A percentile compares a stretch with the other conserved stretches of the same genome.
These are phyloP conservation scores for Penicillium freii DNA, from an alignment of 2,329 filamentous ascomycete genomes.

Conservation along the genomic window DNA sequence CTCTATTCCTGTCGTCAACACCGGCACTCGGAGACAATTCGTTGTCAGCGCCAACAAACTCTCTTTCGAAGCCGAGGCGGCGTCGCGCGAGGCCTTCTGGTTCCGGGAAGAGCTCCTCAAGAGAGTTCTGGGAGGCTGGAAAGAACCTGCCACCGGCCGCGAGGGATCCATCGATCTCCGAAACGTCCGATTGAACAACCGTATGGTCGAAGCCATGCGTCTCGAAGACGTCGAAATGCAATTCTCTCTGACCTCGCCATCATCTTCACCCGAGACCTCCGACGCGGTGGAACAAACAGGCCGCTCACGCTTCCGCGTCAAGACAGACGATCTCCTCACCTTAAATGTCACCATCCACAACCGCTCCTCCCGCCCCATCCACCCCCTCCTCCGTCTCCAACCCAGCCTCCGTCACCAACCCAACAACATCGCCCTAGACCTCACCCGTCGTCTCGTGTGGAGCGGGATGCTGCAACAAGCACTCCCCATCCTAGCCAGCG, in stretches of 20 bases:
- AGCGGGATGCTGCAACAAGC: constrained; percentile 78
- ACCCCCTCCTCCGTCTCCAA: constrained; percentile 71
- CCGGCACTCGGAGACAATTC: constrained; percentile 83
- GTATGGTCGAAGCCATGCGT: constrained; percentile 81
- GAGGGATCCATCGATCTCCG: constrained; percentile 73
- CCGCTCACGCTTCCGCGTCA: constrained; percentile 48
- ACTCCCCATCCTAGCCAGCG: constrained; percentile 61
- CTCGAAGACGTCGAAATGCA: constrained; percentile 73
- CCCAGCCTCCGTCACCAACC: constrained; percentile 73
- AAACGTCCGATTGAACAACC: constrained; percentile 66
- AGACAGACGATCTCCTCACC: constrained; percentile 64
- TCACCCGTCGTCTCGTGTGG: constrained; percentile 78
- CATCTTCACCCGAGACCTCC: constrained; percentile 29
- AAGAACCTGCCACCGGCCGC: constrained; percentile 56
- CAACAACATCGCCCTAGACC: constrained; percentile 70
- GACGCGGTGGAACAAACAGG: constrained; percentile 41
- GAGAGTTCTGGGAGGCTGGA: constrained; percentile 70
- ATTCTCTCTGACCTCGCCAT: constrained; percentile 44
- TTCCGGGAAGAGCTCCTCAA: constrained; percentile 79
- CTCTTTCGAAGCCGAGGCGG: constrained; percentile 74
- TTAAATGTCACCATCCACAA: constrained; percentile 73
- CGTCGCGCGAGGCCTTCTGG: constrained; percentile 83
- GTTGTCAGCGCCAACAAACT: constrained; percentile 80
- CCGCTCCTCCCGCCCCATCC: constrained; percentile 64
- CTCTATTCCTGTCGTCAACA: constrained; percentile 75